Base-by-base conservation (phyloP, 257 asterid genomes). In the Scutellaria baicalensis region DNA sequence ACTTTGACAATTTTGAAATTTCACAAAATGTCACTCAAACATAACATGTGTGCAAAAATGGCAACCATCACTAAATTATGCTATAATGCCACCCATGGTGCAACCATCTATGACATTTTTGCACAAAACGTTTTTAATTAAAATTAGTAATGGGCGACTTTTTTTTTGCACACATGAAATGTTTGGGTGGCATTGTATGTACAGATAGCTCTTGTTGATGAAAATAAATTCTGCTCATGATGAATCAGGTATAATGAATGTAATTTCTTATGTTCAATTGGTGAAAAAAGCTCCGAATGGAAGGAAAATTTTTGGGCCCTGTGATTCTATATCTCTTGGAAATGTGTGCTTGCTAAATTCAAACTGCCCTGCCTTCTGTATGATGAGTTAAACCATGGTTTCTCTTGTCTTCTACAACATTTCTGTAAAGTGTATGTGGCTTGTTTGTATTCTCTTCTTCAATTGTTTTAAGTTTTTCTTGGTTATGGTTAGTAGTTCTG, bases 341-440 rank as follows among this genome's bases (percentile, higher is more conserved):
- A 69, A 44, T 58, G 27, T 11, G 38, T 58, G 47, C 67, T 69
- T 69, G 59, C 74, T 57, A 59, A 48, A 13, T 44, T 59, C 64
- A n/a, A 63, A 59, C 33, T 1, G 60, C 36, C 35, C 48, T 20
- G 11, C 42, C 54, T 70, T 20, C 44, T 10, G 18, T 20, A 8
- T 11, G n/a, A 42, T 64, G 56, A 61, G 21, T 62, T 60, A 50
- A 31, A 35, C 45, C 4, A 21, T 58, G 44, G 1, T 17, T 55
- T 55, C 6, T 21, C 61, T 21, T 27, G 47, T 59, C 16, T 66
- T n/a, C 48, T 44, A 57, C 65, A 23, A 27, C 47, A 64, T 6
- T 62, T 18, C 39, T 35, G 3, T 51, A 6, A 66, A 69, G 27
- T 17, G 43, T 35, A 69, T 49, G 23, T 13, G 20, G 21, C 58